phyloP scores from a whole-genome alignment of 1,284 basidiomycete genomes.

The Sporisorium iseilematis-ciliati region DNA sequence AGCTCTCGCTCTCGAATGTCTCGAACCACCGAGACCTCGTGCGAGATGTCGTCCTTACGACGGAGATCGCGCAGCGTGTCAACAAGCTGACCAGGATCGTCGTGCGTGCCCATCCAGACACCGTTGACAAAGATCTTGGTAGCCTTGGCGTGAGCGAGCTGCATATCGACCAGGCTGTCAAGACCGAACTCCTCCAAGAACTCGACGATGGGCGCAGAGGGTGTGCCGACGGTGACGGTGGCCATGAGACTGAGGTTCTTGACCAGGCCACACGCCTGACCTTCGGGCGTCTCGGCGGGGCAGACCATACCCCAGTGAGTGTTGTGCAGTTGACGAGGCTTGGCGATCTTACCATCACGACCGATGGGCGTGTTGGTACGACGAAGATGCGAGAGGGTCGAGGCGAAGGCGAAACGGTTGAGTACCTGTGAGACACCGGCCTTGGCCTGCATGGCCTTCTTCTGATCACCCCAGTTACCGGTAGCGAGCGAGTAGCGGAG shows the following conservation, averaged over 20 bases:
- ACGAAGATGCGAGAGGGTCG: constrained; percentile 95
- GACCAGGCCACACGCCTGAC: constrained; percentile 97
- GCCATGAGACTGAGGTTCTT: constrained; percentile 99
- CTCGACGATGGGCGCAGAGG: constrained; percentile 95
- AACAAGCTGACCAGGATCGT: constrained; percentile 90
- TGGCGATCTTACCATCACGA: constrained; percentile 98
- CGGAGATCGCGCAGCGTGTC: constrained; percentile 92
- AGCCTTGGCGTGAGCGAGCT: constrained; percentile 61
- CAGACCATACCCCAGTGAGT: constrained; percentile 99
- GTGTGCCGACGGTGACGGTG: constrained; percentile 96
- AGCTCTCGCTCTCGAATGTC: constrained; percentile 97
- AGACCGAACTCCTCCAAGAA: constrained; percentile 95
- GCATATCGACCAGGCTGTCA: constrained; percentile 66
- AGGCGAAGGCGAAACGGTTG: constrained; percentile 98
- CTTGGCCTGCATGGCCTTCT: constrained; percentile 94
- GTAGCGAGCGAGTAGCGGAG: constrained; percentile 98
- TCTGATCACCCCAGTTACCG: constrained; percentile 99
- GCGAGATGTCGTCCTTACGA: constrained; percentile 93
- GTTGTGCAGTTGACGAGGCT: constrained; percentile 98
- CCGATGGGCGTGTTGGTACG: constrained; percentile 98
- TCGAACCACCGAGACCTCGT: constrained; percentile 95
- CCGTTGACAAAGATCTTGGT: constrained; percentile 99
- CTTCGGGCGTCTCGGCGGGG: constrained; percentile 98
- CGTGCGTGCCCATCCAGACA: constrained; percentile 99
- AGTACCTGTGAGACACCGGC: constrained; percentile 98